Conservation (phyloP, 139 green algal species). For the Picochlorum sp. region DNA sequence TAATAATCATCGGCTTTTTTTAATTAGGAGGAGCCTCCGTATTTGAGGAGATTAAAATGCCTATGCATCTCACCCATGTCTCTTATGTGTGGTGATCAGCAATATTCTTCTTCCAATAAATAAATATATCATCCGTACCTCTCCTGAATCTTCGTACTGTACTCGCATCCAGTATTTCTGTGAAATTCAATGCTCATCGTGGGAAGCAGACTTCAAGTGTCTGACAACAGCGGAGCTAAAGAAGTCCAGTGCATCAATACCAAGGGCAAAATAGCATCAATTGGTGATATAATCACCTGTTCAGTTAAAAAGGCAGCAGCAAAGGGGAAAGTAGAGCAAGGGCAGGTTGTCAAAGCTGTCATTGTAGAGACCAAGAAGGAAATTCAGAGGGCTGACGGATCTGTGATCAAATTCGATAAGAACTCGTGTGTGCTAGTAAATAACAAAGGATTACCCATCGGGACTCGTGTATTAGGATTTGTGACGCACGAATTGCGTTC, state of each 20-base stretch:
- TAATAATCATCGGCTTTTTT: too few species aligned
- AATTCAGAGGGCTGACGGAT: slow-evolving; percentile 32
- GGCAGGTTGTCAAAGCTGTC: slow-evolving; percentile 46
- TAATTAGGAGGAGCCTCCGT: too few species aligned
- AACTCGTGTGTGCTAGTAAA: slow-evolving; percentile 53
- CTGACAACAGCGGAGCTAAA: slow-evolving; percentile 50
- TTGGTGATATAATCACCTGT: slow-evolving; percentile 56
- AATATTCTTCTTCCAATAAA: too few species aligned
- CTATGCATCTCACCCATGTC: too few species aligned
- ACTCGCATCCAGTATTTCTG: too few species aligned
- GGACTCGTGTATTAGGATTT: slow-evolving; percentile 51
- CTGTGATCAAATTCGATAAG: slow-evolving; percentile 40
- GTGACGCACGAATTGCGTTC: slow-evolving; percentile 50
- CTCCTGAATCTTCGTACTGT: too few species aligned
- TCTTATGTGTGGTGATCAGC: too few species aligned
- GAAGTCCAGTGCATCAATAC: slow-evolving; percentile 48
- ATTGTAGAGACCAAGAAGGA: slow-evolving; percentile 54
- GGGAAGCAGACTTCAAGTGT: slow-evolving; percentile 24
- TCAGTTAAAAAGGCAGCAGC: slow-evolving; percentile 42
- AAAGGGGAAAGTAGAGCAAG: slow-evolving; percentile 34
- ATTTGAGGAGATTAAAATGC: too few species aligned
- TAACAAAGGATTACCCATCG: slow-evolving; percentile 42
- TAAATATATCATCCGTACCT: too few species aligned
- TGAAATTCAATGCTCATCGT: slow-evolving; percentile 27
- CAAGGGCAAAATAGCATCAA: slow-evolving; percentile 18